Base-by-base conservation (phyloP, 768 basidiomycete species). In the Trametes gibbosa region DNA sequence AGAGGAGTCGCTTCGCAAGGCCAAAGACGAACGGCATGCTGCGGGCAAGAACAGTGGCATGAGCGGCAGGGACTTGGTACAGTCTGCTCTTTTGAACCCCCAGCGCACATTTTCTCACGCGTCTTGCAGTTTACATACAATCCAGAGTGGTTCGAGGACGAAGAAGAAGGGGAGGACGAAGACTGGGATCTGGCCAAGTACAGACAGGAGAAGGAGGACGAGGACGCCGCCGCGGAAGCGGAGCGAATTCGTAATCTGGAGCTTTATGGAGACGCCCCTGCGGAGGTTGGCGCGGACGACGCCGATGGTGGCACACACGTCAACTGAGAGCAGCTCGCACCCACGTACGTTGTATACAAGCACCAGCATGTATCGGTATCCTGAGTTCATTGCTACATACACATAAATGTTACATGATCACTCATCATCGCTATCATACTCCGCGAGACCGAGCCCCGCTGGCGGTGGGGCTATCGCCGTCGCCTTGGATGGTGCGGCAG, bases 21-120 rank as follows among this genome's bases (percentile, higher is more conserved):
- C 92, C 24, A 97, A 97, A 75, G 87, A 92, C 50, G 68, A 83
- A 6, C 88, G 92, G 63, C 81, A 79, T 65, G 83, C 87, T 2
- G 95, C 95, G 2, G 96, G 95, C 59, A 98, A 98, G 84, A 86
- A 77, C 69, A 81, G 76, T 34, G 97, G 97, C 47, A 94, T 99
- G 93, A 92, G 90, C 58, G 97, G 97, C 51, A 82, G 93, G 74
- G 97, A 98, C 75, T 77, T 99, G 77, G 93, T 95, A 66, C 65
- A 84, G 52, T 59, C 27, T 19, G 10, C 29, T 32, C n/a, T 46
- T 19, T 34, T 23, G 32, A 5, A 10, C 6, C 49, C 16, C 29
- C 13, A 5, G 55, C 51, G 17, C 25, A 8, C 29, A 63, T 23
- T 46, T 49, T n/a, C 49, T 58, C 48, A 42, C 21, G 39, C 43